These are phyloP conservation scores for Pleurotus tuoliensis DNA, from an alignment of 768 basidiomycete species.

Conservation along the genomic window DNA sequence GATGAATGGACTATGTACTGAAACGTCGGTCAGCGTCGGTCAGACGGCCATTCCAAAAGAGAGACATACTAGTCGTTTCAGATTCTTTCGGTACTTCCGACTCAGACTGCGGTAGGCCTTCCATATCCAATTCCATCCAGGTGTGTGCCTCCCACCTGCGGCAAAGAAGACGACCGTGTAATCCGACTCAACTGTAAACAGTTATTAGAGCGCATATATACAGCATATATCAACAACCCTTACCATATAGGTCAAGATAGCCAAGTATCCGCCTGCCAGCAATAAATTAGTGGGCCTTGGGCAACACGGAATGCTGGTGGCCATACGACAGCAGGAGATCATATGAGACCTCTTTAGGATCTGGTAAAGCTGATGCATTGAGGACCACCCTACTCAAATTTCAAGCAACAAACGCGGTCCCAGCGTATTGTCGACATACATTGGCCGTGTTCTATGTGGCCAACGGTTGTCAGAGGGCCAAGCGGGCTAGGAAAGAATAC, in stretches of 20 bases:
- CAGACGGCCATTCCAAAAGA: background rate
- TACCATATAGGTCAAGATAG: slow-evolving; percentile 80
- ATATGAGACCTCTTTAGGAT: slow-evolving; percentile 72
- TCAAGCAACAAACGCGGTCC: slow-evolving; percentile 12
- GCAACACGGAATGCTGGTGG: slow-evolving; percentile 9
- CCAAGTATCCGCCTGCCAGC: slow-evolving; percentile 64
- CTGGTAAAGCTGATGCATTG: slow-evolving; percentile 79
- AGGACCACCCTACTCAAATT: slow-evolving; percentile 63
- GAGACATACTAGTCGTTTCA: slow-evolving; percentile 69
- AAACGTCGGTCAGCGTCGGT: background rate
- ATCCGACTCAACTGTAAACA: slow-evolving; percentile 71
- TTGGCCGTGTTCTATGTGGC: slow-evolving; percentile 71
- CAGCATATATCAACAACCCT: slow-evolving; percentile 12
- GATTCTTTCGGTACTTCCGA: slow-evolving; percentile 83
- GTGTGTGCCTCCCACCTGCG: slow-evolving; percentile 69
- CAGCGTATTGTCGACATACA: slow-evolving; percentile 45
- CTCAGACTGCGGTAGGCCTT: slow-evolving; percentile 80
- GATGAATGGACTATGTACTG: slow-evolving; percentile 87
- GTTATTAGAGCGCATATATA: background rate
- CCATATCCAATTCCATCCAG: slow-evolving; percentile 90
- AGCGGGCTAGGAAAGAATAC: slow-evolving; percentile 20
- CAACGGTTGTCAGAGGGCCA: slow-evolving; percentile 2
- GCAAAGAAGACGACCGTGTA: slow-evolving; percentile 88
- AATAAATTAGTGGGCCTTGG: slow-evolving; percentile 11
- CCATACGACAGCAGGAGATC: slow-evolving; percentile 72